Base-by-base conservation (phyloP, 805 yeast genomes). In the Lipomyces yamadae region DNA sequence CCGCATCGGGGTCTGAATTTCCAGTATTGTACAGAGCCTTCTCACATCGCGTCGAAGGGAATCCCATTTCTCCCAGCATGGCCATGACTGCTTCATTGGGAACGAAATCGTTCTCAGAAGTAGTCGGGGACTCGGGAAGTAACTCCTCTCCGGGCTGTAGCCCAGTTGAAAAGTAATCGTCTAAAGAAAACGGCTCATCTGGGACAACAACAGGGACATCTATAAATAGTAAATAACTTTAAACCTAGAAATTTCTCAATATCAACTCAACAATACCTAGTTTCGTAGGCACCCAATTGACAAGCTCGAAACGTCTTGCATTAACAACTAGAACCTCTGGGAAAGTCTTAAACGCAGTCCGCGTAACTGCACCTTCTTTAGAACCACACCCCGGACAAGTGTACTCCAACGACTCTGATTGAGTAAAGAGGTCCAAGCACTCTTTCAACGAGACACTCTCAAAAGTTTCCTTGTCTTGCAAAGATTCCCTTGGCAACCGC, bases 281-380 rank as follows among this genome's bases (percentile, higher is more conserved):
- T 76, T 95, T 95, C 0, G 85, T 81, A 0, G 98, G 98, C 1
- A 87, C 89, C 98, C 98, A 95, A 74, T 92, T 91, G 56, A 88
- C 90, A 48, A 96, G 78, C 69, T 88, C 87, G 64, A 94, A 91
- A 74, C 98, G 83, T 68, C 91, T 88, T 2, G 92, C 90, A 68
- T 88, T 88, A 0, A 91, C 80, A 3, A 91, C 84, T 35, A 95
- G 79, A 10, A 84, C 82, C n/a, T 86, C 79, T 0, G 99, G 99
- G 70, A 80, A 88, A 0, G 91, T 81, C 66, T 80, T 81, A 72
- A 92, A 84, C 1, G 84, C 83, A 34, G 80, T 78, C 2, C 79
- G 74, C 63, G 84, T 84, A 0, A 80, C 78, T 0, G 84, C 83
- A 6, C 77, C 72, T 0, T 55, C 63, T 30, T 69, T 69, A 1